These are phyloP conservation scores for Lachancea meyersii DNA, from an alignment of 805 yeast species.

Conservation along the genomic window DNA sequence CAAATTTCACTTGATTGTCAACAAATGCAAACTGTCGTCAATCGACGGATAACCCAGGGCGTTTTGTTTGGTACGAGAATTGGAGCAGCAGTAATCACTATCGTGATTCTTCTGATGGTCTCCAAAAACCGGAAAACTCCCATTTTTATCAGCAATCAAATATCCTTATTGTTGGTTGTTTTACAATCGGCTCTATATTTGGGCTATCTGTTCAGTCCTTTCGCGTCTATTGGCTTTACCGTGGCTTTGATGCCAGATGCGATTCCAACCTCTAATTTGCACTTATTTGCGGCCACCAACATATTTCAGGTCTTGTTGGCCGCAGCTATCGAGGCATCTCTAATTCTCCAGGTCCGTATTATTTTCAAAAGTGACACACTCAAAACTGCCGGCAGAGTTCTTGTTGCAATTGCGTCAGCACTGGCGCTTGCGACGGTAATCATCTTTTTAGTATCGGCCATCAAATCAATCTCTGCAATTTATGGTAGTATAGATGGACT, in stretches of 20 bases:
- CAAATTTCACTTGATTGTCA: conserved; percentile 33
- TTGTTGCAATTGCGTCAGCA: conserved; percentile 36
- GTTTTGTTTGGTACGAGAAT: conserved; percentile 52
- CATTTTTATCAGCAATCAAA: conserved; percentile 66
- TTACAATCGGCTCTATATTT: conserved; percentile 58
- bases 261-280: conserved; percentile 36
- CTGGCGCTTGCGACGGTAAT: conserved; percentile 52
- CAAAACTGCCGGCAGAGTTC: conserved; percentile 35
- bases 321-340: conserved; percentile 53
- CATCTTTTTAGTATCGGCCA: conserved; percentile 50
- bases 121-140: conserved; percentile 55
- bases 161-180: conserved; percentile 48
- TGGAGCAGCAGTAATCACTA: conserved; percentile 47
- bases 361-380: conserved; percentile 61
- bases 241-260: conserved; percentile 44
- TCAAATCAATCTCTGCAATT: conserved; percentile 37
- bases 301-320: conserved; percentile 56
- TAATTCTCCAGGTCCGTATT: conserved; percentile 65
- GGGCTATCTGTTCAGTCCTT: conserved; percentile 47
- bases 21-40: conserved; percentile 38
- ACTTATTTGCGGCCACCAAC: conserved; percentile 54
- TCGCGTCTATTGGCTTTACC: conserved; percentile 41
- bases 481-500: conserved; percentile 25
- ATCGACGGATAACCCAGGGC: conserved; percentile 34
- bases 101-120: conserved; percentile 42